These are phyloP conservation scores for Pseudopyricularia javanii DNA, from an alignment of 2,329 filamentous ascomycete genomes.

Conservation along the genomic window DNA sequence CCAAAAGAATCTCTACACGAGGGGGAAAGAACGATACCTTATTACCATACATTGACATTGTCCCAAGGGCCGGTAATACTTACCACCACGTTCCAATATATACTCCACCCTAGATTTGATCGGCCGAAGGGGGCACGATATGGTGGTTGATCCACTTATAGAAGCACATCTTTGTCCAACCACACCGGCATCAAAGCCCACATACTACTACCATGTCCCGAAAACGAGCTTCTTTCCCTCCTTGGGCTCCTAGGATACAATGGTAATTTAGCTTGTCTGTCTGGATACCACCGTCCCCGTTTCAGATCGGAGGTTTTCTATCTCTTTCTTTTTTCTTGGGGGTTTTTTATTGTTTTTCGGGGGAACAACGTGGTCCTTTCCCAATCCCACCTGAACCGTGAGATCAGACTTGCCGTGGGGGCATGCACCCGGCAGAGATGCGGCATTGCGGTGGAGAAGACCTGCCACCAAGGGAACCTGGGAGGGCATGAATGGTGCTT, in stretches of 20 bases:
- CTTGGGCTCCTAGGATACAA: no score
- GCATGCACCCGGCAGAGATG: background rate
- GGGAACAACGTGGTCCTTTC: background rate
- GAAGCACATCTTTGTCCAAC: background rate
- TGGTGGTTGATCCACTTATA: conserved; percentile 2
- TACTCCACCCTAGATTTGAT: background rate
- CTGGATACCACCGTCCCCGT: background rate
- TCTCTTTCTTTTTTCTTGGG: no score
- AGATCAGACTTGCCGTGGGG: background rate
- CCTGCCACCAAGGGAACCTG: background rate
- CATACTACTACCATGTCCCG: background rate
- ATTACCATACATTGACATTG: background rate
- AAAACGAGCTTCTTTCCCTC: background rate
- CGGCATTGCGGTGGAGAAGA: background rate
- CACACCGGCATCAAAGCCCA: background rate
- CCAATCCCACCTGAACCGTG: background rate
- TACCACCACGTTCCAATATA: background rate
- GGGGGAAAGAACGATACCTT: no score
- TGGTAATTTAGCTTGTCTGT: no score
- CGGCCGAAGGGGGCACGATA: no score
- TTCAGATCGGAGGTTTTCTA: background rate
- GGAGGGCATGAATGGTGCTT: no score
- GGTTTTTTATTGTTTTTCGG: no score
- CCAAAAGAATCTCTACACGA: no score
- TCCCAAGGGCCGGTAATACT: background rate